Evolutionary conservation across 805 yeast species (phyloP), one percentile per base, ranked within the genome.

Genomic region (Candida montana): DNA sequence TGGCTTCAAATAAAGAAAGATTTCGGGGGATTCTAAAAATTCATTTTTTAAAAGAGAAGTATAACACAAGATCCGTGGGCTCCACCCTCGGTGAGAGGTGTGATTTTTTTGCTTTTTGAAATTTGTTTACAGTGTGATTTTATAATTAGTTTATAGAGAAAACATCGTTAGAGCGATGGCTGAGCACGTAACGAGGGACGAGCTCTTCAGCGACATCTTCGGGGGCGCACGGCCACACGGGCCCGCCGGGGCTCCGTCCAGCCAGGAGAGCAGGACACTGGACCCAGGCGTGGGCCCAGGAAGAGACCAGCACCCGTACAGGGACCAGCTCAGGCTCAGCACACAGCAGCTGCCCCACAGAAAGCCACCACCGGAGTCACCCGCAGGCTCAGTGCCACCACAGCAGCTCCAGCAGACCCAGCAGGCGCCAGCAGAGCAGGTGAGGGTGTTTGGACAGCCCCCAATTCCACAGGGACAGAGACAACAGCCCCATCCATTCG

Each of bases 141-240:
- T 26, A n/a, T n/a, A n/a, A n/a, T n/a, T n/a, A n/a, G n/a, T n/a
- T n/a, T n/a, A n/a, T n/a, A n/a, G n/a, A n/a, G n/a, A n/a, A n/a
- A n/a, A n/a, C n/a, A n/a, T n/a, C n/a, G n/a, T n/a, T n/a, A n/a
- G n/a, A n/a, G n/a, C n/a, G n/a, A n/a, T n/a, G n/a, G n/a, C 29
- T 5, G 37, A 44, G 47, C 40, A 47, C 17, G 38, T 48, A 40
- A 44, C 46, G 28, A 44, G 64, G 40, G 62, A 58, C 39, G 62
- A 57, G 15, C 49, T 57, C 28, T 58, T 55, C 47, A 52, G 41
- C 35, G 64, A 60, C 41, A 60, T 60, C 31, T 60, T 60, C 36
- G 64, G 64, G 13, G 46, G 45, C 15, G 47, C 55, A 36, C 49
- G 63, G 35, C 57, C 58, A 9, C 35, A 11, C 10, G 24, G n/a